Conservation (phyloP, 2,329 filamentous ascomycete genomes). For the Lasiodiplodia theobromae region DNA sequence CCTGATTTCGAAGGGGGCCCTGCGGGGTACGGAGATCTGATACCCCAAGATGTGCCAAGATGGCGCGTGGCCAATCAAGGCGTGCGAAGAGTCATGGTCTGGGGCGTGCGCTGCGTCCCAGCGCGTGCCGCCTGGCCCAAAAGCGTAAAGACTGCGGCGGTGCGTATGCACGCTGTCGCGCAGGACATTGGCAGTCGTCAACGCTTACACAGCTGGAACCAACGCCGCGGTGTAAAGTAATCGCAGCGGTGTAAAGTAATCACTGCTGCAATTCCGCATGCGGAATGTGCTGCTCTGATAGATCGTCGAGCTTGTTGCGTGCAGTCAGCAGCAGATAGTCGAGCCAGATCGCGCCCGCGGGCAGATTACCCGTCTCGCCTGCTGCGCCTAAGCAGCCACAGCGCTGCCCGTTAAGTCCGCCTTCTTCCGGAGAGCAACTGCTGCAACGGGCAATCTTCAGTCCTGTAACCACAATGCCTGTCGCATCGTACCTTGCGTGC, state of each 20-base stretch:
- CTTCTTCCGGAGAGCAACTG: slow-evolving; percentile 1
- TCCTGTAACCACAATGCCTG: not conserved
- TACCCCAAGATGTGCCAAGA: slow-evolving; percentile 17
- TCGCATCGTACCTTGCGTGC: not conserved
- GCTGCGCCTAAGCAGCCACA: not conserved
- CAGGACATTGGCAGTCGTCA: not conserved
- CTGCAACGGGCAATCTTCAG: not conserved
- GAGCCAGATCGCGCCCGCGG: not conserved
- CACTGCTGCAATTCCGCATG: not conserved
- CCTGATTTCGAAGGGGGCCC: not conserved
- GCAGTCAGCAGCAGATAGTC: not conserved
- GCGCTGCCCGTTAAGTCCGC: not conserved
- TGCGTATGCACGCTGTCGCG: not conserved
- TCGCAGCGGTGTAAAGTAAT: slow-evolving; percentile 20
- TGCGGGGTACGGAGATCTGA: slow-evolving; percentile 26
- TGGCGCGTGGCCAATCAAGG: not conserved
- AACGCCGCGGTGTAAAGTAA: slow-evolving; percentile 3
- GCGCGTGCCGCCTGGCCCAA: slow-evolving; percentile 1
- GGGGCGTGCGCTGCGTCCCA: not conserved
- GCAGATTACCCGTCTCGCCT: not conserved
- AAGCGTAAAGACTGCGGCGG: slow-evolving; percentile 5
- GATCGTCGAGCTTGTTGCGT: not conserved
- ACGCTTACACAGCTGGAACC: not conserved
- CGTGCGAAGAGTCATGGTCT: not conserved
- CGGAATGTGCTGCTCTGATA: slow-evolving; percentile 21